Evolutionary conservation across 2,329 filamentous ascomycete species (phyloP), one percentile per base, ranked within the genome.

Genomic region (Ascochyta clinopodiicola): DNA sequence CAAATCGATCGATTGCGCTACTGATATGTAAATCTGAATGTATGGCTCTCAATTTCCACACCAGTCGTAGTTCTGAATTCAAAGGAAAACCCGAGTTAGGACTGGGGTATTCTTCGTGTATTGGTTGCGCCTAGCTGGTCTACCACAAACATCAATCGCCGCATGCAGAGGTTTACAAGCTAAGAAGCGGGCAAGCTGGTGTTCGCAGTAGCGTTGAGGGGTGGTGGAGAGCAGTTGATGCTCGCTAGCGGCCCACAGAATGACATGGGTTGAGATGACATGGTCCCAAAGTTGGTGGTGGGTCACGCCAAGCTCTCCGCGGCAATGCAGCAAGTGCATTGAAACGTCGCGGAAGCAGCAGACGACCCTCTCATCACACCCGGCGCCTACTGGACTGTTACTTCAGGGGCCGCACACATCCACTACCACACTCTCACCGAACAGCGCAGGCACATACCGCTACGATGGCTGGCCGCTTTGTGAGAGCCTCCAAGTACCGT

Each of bases 401-500:
- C 46, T 29, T 56, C 52, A 56, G 52, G 52, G 43, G 52, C 46
- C 29, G 52, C 52, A 49, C 32, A 50, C 21, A 32, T 37, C 29
- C 32, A 17, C 31, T 40, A 19, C 42, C 36, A 48, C 46, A 24
- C 29, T 24, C 24, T 29, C 46, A 45, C 32, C 37, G 24, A 38
- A 45, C 34, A 46, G 42, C 37, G n/a, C 31, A 56, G 37, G 40
- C 36, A 56, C 32, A 31, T 19, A 46, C 42, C 44, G 46, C 56
- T 57, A 61, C 55, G 51, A 90, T 90, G 87, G 84, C 87, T 67
- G 87, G 87, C 71, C 85, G 87, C 74, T 90, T 90, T 76, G 88
- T 90, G 72, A 84, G 87, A 78, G 84, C 87, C 66, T 89, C 87
- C 72, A 90, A 90, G 77, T 90, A 89, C 78, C 86, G 88, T 89